Evolutionary conservation across 495 filamentous ascomycete genomes (phyloP).

Genomic region (Aspergillus cavernicola): DNA sequence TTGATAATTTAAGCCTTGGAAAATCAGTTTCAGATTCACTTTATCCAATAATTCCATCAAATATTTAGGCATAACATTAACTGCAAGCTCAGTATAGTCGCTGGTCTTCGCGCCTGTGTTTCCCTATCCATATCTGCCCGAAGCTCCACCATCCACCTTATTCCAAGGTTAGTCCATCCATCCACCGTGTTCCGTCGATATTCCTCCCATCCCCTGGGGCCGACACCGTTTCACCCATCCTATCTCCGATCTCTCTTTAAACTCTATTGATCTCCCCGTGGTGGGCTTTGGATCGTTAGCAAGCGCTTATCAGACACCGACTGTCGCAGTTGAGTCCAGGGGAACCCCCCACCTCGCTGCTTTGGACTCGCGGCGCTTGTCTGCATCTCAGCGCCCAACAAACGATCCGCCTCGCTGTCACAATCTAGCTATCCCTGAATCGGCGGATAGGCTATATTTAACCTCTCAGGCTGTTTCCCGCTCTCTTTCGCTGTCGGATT

Average conservation of each 20-base stretch:
- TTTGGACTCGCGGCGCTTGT: constrained; percentile 18
- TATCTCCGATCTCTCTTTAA: neutral
- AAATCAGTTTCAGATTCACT: neutral
- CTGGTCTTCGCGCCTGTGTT: constrained; percentile 1
- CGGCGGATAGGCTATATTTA: constrained; percentile 10
- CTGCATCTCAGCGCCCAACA: constrained; percentile 16
- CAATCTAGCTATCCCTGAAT: constrained; percentile 11
- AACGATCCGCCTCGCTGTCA: constrained; percentile 2
- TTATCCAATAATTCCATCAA: neutral
- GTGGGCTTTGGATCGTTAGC: neutral
- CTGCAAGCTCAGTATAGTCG: neutral
- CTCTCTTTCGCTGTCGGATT: constrained; percentile 1
- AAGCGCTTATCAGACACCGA: constrained; percentile 6
- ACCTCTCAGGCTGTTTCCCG: constrained; percentile 1
- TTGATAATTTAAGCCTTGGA: no score
- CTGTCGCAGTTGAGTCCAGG: constrained; percentile 10
- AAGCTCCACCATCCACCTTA: constrained; percentile 13
- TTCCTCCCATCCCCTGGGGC: neutral
- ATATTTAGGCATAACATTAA: no score
- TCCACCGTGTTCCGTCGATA: neutral
- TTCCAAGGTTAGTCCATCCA: neutral
- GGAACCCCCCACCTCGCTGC: constrained; percentile 17
- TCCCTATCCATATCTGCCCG: constrained; percentile 7
- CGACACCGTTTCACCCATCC: neutral
- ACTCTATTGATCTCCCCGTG: neutral